Evolutionary conservation across 2,329 filamentous ascomycete genomes (phyloP).

Genomic region (Ascochyta clinopodiicola): DNA sequence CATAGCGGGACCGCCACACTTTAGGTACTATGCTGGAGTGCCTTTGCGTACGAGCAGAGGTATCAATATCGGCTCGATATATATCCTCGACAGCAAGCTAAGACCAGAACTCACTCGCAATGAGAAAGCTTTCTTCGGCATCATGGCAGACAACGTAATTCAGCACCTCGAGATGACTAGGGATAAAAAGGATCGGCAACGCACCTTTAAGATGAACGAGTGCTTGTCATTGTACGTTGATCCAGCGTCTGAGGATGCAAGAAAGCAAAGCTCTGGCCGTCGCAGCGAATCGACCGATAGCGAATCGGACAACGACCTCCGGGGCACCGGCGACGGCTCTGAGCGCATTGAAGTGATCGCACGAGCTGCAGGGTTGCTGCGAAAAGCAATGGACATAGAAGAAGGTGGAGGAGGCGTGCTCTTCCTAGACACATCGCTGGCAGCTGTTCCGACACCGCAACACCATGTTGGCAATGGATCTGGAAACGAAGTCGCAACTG

Average conservation of each 20-base stretch:
- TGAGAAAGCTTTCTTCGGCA: constrained; percentile 27
- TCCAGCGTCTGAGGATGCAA: constrained; percentile 5
- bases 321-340: constrained; percentile 32
- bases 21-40: constrained; percentile 44
- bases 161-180: constrained; percentile 43
- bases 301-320: constrained; percentile 4
- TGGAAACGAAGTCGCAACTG: background rate
- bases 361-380: constrained; percentile 57
- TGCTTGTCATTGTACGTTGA: constrained; percentile 35
- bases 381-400: constrained; percentile 55
- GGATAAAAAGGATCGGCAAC: constrained; percentile 42
- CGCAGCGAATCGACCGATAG: constrained; percentile 1
- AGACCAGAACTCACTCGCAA: constrained; percentile 25
- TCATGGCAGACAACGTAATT: constrained; percentile 43
- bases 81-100: constrained; percentile 35
- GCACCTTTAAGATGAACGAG: constrained; percentile 33
- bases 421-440: constrained; percentile 47
- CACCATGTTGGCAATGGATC: background rate
- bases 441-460: constrained; percentile 1
- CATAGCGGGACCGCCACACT: constrained; percentile 33
- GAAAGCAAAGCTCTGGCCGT: constrained; percentile 1
- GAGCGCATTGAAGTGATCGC: constrained; percentile 53
- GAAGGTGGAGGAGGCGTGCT: constrained; percentile 58
- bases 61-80: constrained; percentile 43
- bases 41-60: constrained; percentile 42